These are phyloP conservation scores for Solanum chacoense DNA, from an alignment of 305 asterid genomes.

Conservation along the genomic window DNA sequence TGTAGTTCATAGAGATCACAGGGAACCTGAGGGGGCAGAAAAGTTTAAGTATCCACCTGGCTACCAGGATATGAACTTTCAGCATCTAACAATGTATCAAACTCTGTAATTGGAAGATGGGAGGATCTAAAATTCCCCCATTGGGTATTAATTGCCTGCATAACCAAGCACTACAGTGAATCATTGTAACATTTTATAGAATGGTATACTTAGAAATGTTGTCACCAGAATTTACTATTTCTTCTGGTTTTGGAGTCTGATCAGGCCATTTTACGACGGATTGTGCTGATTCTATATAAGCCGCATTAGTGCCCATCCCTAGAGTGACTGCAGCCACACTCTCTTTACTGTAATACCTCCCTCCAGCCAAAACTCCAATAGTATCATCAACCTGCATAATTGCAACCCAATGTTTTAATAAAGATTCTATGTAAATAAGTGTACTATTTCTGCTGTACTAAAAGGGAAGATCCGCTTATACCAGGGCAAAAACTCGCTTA, in stretches of 20 bases:
- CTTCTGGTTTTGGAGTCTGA: constrained; percentile 29
- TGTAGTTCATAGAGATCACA: background rate
- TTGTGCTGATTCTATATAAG: constrained; percentile 38
- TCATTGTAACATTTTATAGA: background rate
- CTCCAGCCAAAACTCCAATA: constrained; percentile 76
- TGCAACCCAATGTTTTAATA: background rate
- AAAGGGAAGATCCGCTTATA: constrained; percentile 11
- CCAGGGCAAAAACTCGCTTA: constrained; percentile 49
- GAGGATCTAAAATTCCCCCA: constrained; percentile 64
- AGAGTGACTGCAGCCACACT: constrained; percentile 61
- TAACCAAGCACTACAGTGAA: background rate
- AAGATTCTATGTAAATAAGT: background rate
- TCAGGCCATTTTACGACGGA: constrained; percentile 19
- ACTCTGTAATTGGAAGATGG: constrained; percentile 58
- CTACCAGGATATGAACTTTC: constrained; percentile 50
- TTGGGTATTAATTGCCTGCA: constrained; percentile 56
- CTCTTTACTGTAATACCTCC: constrained; percentile 56
- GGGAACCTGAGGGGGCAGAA: background rate
- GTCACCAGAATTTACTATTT: constrained; percentile 24
- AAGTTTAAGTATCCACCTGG: constrained; percentile 17
- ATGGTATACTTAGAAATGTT: background rate
- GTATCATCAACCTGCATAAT: constrained; percentile 48
- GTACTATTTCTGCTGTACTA: background rate
- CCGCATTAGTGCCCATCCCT: constrained; percentile 58
- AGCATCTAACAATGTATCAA: constrained; percentile 40